A percentile compares a stretch with the other conserved stretches of the same genome.
These are phyloP conservation scores for Xanthoparmelia taractica DNA, from an alignment of 495 filamentous ascomycete species.

Conservation along the genomic window DNA sequence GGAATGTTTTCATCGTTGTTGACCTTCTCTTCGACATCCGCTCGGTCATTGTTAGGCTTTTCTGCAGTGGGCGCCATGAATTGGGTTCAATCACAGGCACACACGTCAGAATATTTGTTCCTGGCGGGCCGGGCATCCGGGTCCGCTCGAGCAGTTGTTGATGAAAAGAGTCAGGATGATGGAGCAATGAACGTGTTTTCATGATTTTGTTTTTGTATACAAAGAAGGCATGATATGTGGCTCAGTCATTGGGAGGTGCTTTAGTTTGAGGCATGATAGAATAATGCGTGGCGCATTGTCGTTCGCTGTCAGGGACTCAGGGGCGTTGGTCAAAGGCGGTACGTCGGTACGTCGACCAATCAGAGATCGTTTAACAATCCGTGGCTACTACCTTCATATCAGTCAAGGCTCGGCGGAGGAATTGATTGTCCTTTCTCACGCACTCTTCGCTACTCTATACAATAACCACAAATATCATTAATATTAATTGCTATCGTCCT, in stretches of 20 bases:
- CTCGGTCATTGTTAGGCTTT: slow-evolving; percentile 15
- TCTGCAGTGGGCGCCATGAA: slow-evolving; percentile 18
- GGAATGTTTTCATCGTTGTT: background rate
- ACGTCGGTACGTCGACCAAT: background rate
- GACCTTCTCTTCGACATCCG: slow-evolving; percentile 1
- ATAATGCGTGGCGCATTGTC: background rate
- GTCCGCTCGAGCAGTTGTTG: background rate
- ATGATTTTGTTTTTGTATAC: background rate
- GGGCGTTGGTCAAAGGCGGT: background rate
- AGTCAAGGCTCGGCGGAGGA: too few species aligned
- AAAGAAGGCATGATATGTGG: slow-evolving; percentile 1
- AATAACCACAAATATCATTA: too few species aligned
- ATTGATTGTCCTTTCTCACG: background rate
- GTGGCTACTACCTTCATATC: too few species aligned
- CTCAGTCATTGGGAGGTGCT: background rate
- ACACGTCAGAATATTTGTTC: background rate
- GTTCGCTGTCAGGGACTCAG: background rate
- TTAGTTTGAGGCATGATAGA: background rate
- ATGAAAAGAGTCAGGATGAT: background rate
- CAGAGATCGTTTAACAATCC: background rate
- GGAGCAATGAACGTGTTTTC: background rate
- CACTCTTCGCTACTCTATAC: background rate
- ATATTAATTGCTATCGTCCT: too few species aligned
- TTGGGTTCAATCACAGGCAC: slow-evolving; percentile 4
- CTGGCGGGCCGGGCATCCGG: background rate